Percentiles rank a stretch among this genome's conserved stretches.
Evolutionary conservation across 345 rosid species (phyloP).

Genomic region (Bruguiera sexangula): DNA sequence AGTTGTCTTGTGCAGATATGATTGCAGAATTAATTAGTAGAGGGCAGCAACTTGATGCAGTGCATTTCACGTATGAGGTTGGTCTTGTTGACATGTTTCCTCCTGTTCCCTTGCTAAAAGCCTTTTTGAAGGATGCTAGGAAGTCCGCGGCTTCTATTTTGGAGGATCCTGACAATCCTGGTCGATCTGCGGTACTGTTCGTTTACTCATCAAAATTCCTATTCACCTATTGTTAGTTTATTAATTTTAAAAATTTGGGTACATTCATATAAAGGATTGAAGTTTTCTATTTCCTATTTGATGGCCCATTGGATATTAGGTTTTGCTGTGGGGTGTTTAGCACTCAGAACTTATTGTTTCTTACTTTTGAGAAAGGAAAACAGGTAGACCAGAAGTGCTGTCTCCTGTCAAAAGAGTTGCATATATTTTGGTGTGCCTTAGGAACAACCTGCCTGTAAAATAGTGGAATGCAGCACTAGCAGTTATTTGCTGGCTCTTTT

Average conservation of each 20-base stretch:
- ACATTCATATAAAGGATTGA: neutral
- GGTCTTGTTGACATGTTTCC: constrained; percentile 86
- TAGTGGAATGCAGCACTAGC: too few relatives aligned
- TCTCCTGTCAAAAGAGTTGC: too few relatives aligned
- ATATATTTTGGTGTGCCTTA: too few relatives aligned
- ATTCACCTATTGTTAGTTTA: neutral
- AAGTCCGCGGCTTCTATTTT: constrained; percentile 74
- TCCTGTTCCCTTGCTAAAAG: constrained; percentile 80
- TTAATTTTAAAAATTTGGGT: neutral
- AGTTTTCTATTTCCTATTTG: constrained; percentile 7
- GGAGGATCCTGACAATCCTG: constrained; percentile 79
- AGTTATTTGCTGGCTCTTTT: too few relatives aligned
- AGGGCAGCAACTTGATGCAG: constrained; percentile 98
- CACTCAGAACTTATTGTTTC: neutral
- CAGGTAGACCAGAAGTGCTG: too few relatives aligned
- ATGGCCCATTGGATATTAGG: constrained; percentile 3
- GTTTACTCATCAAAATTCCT: neutral
- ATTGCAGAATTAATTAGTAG: constrained; percentile 77
- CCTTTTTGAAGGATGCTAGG: constrained; percentile 86
- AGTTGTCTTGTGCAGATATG: constrained; percentile 50
- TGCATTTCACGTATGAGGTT: constrained; percentile 92
- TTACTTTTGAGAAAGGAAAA: neutral
- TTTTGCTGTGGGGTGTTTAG: constrained; percentile 3
- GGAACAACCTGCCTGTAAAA: too few relatives aligned
- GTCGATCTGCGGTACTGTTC: constrained; percentile 80